phyloP scores from a whole-genome alignment of 768 basidiomycete genomes.

The Suillus tomentosus region DNA sequence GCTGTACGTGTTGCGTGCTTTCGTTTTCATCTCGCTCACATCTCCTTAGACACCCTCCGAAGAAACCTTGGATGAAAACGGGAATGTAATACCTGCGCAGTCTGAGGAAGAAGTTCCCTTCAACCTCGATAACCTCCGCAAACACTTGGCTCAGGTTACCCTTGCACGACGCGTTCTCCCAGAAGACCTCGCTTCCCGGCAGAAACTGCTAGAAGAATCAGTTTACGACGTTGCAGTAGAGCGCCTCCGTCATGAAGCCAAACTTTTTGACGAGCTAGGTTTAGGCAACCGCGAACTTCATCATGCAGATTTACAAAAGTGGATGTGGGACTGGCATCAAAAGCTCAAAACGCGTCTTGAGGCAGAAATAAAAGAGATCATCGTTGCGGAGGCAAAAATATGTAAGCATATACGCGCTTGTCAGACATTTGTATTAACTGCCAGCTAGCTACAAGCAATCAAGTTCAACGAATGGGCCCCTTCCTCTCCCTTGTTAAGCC shows the following conservation, averaged over 20 bases:
- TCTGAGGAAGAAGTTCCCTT: slow-evolving; percentile 57
- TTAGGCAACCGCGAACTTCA: slow-evolving; percentile 48
- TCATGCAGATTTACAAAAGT: slow-evolving; percentile 56
- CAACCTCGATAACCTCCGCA: slow-evolving; percentile 71
- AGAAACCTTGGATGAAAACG: slow-evolving; percentile 23
- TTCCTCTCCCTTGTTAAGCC: slow-evolving; percentile 77
- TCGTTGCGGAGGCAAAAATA: slow-evolving; percentile 35
- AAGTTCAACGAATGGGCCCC: slow-evolving; percentile 49
- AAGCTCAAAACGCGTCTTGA: slow-evolving; percentile 54
- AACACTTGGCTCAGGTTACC: slow-evolving; percentile 63
- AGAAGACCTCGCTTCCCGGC: slow-evolving; percentile 70
- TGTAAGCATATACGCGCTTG: slow-evolving; percentile 20
- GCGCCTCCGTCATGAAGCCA: slow-evolving; percentile 64
- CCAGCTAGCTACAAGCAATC: slow-evolving; percentile 7
- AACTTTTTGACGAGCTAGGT: slow-evolving; percentile 59
- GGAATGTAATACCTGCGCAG: slow-evolving; percentile 25
- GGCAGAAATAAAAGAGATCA: slow-evolving; percentile 51
- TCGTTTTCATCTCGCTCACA: not conserved
- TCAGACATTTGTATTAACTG: not conserved
- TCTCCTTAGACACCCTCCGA: slow-evolving; percentile 20
- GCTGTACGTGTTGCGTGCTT: slow-evolving; percentile 31
- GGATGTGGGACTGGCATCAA: slow-evolving; percentile 89
- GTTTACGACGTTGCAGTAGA: slow-evolving; percentile 82
- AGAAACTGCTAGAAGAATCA: slow-evolving; percentile 81
- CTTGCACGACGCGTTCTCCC: slow-evolving; percentile 65